These are phyloP conservation scores for Candida quercuum DNA, from an alignment of 805 yeast species.

Conservation along the genomic window DNA sequence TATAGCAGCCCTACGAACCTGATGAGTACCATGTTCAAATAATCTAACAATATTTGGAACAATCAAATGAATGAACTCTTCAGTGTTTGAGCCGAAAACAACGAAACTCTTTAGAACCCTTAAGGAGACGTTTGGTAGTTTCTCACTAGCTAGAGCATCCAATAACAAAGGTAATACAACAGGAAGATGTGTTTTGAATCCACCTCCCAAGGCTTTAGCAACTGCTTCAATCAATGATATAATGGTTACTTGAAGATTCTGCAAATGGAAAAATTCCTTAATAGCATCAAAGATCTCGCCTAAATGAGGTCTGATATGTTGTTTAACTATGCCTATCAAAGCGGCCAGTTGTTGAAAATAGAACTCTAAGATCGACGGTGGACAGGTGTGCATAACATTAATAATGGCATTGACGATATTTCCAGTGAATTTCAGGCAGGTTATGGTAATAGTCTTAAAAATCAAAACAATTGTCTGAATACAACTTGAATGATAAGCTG, in stretches of 20 bases:
- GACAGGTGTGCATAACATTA: conserved; percentile 77
- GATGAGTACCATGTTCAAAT: conserved; percentile 63
- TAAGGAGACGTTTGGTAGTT: conserved; percentile 56
- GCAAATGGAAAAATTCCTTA: conserved; percentile 61
- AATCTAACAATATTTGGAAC: conserved; percentile 81
- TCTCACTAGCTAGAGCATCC: conserved; percentile 70
- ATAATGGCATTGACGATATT: conserved; percentile 86
- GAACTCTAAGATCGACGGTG: conserved; percentile 74
- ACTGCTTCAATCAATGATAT: conserved; percentile 78
- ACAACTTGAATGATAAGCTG: conserved; percentile 83
- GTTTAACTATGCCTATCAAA: conserved; percentile 75
- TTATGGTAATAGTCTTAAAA: conserved; percentile 80
- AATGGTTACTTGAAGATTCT: conserved; percentile 70
- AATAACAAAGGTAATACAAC: conserved; percentile 71
- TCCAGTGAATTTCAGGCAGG: conserved; percentile 85
- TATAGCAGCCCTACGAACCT: conserved; percentile 67
- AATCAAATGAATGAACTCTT: conserved; percentile 81
- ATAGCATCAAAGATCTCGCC: conserved; percentile 70
- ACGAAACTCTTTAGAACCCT: conserved; percentile 80
- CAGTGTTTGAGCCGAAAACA: conserved; percentile 80
- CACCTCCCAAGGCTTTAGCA: conserved; percentile 84
- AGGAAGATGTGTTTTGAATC: conserved; percentile 80
- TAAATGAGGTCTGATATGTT: conserved; percentile 82
- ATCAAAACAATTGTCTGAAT: conserved; percentile 93
- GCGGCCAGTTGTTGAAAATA: conserved; percentile 86